Evolutionary conservation across 208 protist species (phyloP).

Genomic region (Acanthamoeba lenticulata): DNA sequence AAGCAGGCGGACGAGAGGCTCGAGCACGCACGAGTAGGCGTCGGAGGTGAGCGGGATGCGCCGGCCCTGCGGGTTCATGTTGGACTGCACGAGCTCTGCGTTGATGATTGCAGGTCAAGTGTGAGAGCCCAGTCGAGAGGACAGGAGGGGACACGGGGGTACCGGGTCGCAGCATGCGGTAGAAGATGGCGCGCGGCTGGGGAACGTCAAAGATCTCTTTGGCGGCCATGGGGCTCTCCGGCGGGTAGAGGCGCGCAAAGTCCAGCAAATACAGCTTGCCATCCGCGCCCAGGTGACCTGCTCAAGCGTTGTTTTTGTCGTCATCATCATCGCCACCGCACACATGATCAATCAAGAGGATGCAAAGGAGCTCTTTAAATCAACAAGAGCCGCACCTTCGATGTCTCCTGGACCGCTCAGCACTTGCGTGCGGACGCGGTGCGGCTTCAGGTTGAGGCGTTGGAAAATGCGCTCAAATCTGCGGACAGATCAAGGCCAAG

Average conservation of each 20-base stretch:
- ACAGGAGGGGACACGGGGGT: not conserved
- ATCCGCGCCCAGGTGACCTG: slow-evolving; percentile 11
- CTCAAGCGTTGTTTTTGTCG: not conserved
- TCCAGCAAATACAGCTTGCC: slow-evolving; percentile 56
- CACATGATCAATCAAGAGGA: not conserved
- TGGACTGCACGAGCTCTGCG: not conserved
- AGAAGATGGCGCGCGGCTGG: slow-evolving; percentile 39
- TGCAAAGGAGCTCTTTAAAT: not conserved
- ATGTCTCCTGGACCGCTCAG: slow-evolving; percentile 17
- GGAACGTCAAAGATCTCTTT: not conserved
- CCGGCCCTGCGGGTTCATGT: not conserved
- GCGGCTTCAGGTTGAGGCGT: slow-evolving; percentile 24
- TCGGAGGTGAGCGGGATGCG: slow-evolving; percentile 20
- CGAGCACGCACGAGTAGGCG: not conserved
- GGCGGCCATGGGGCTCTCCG: not conserved
- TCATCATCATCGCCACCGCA: too few species aligned
- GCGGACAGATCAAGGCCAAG: not conserved
- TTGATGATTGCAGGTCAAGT: not conserved
- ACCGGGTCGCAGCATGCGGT: slow-evolving; percentile 62
- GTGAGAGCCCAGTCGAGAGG: not conserved
- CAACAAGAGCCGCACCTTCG: not conserved
- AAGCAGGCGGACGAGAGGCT: too few species aligned
- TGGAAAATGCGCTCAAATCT: slow-evolving; percentile 24
- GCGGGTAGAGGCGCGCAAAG: slow-evolving; percentile 18
- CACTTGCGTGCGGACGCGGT: not conserved